Base-by-base conservation (phyloP, 129 eudicot species). In the Escallonia herrerae region DNA sequence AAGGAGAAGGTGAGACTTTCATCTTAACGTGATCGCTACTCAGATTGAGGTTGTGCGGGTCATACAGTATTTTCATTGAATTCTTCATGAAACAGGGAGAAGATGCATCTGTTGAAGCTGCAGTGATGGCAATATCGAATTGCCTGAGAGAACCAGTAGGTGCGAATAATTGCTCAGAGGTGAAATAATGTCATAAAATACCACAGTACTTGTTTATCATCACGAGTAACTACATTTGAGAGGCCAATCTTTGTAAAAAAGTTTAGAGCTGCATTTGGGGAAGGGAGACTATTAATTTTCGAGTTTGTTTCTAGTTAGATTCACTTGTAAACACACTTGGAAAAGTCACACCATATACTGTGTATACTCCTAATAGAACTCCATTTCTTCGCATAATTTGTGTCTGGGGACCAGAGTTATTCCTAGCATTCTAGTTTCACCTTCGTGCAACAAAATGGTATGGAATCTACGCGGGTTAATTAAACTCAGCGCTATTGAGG, bases 141-240 rank as follows among this genome's bases (percentile, higher is more conserved):
- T 93, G 98, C 84, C 81, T 93, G 63, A 77, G 96, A 74, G 98
- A 93, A 72, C 98, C 98, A 11, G 96, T 86, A 42, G 96, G 96
- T 40, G 73, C 89, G 52, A 86, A 71, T 66, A 93, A 89, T 64
- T 93, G 98, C 72, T 89, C 95, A 45, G 98, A 93, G 85, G 90
- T 93, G 43, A 83, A 85, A 57, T 91, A 78, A 84, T 13, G 14
- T 7, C 33, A 14, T 50, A 56, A 65, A 56, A 56, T 40, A 59
- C 58, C 47, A 33, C 42, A 48, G 42, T 11, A 41, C 14, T 53
- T 65, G 69, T 14, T 48, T 48, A 3, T 1, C 48, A 33, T 22
- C 43, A 63, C 48, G 15, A 33, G 11, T 47, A 47, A 47, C 38
- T 37, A n/a, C 53, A 14, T n/a, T 40, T 47, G n/a, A 45, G 49